These are phyloP conservation scores for Melastoma candidum DNA, from an alignment of 441 rosid species.

Conservation along the genomic window DNA sequence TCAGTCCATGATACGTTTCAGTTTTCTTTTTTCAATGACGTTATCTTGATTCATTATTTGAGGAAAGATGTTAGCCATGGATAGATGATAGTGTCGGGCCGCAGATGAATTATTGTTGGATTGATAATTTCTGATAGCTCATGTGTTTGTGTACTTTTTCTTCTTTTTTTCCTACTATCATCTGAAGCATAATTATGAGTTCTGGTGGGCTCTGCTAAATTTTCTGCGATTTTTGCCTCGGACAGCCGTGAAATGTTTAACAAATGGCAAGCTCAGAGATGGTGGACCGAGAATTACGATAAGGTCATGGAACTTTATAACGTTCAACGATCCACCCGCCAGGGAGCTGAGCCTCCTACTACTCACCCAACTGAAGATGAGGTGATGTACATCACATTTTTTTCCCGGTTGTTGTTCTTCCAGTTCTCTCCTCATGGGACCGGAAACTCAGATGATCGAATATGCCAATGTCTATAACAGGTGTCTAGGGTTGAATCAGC, in stretches of 20 bases:
- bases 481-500: slow-evolving; percentile 42
- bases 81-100: too few relatives aligned
- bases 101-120: too few relatives aligned
- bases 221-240: slow-evolving; percentile 8
- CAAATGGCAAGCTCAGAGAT: slow-evolving; percentile 92
- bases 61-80: too few relatives aligned
- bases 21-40: too few relatives aligned
- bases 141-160: too few relatives aligned
- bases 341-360: slow-evolving; percentile 57
- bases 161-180: too few relatives aligned
- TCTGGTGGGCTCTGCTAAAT: too few relatives aligned
- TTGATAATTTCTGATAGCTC: too few relatives aligned
- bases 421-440: neutral
- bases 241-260: slow-evolving; percentile 87
- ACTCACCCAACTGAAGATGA: slow-evolving; percentile 66
- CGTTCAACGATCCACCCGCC: slow-evolving; percentile 58
- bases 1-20: too few relatives aligned
- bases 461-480: slow-evolving; percentile 20
- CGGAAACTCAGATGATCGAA: too few relatives aligned
- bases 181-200: too few relatives aligned
- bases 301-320: slow-evolving; percentile 92
- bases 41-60: too few relatives aligned
- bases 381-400: slow-evolving; percentile 23
- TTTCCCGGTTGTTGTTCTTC: neutral
- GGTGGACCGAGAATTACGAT: slow-evolving; percentile 93